Conservation (phyloP, 129 eudicot genomes). For the Logfia minima region DNA sequence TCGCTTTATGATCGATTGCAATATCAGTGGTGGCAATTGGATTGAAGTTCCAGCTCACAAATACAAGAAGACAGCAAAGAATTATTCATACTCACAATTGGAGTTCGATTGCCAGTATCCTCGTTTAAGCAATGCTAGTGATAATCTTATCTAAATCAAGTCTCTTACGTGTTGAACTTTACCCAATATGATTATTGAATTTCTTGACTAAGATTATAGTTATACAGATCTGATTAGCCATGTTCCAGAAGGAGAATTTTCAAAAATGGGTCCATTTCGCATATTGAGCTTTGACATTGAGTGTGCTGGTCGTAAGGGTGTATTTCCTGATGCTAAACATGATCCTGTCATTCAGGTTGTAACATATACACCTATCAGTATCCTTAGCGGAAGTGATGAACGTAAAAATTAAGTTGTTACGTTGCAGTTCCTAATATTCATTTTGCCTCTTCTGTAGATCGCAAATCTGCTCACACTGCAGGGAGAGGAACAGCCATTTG, state of each 20-base stretch:
- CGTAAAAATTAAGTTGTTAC: not conserved
- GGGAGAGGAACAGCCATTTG: slow-evolving; percentile 84
- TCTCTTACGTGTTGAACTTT: slow-evolving; percentile 11
- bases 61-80: slow-evolving; percentile 63
- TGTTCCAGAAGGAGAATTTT: slow-evolving; percentile 88
- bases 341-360: slow-evolving; percentile 98
- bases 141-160: slow-evolving; percentile 7
- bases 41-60: slow-evolving; percentile 82
- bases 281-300: slow-evolving; percentile 95
- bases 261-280: slow-evolving; percentile 98
- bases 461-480: slow-evolving; percentile 93
- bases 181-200: slow-evolving; percentile 9
- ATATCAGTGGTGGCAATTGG: slow-evolving; percentile 97
- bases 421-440: slow-evolving; percentile 31
- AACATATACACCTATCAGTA: not conserved
- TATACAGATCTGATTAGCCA: slow-evolving; percentile 85
- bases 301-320: slow-evolving; percentile 99
- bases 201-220: slow-evolving; percentile 56
- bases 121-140: slow-evolving; percentile 18
- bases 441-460: slow-evolving; percentile 45
- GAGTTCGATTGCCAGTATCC: slow-evolving; percentile 99
- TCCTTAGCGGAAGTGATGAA: slow-evolving; percentile 1
- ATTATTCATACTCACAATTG: slow-evolving; percentile 71
- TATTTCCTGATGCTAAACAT: slow-evolving; percentile 83
- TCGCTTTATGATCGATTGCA: slow-evolving; percentile 96